Base-by-base conservation (phyloP, 345 rosid species). In the Zanthoxylum bungeanum region DNA sequence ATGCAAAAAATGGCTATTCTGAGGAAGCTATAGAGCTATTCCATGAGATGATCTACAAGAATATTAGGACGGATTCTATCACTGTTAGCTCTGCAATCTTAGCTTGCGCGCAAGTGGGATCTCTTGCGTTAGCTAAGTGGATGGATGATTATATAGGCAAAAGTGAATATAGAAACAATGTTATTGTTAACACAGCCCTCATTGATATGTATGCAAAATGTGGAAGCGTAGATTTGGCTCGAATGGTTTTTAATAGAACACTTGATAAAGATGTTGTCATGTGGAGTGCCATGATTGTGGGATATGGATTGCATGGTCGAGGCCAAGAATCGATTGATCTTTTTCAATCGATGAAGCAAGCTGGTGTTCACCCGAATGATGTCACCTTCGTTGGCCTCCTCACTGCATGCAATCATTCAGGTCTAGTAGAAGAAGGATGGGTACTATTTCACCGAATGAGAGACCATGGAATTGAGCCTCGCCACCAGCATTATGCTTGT, bases 171-270 rank as follows among this genome's bases (percentile, higher is more conserved):
- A 75, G 12, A 66, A 85, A 81, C 55, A 84, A 83, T 46, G 72
- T 73, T 70, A 78, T 83, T 52, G 85, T 87, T 37, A 79, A 73
- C 70, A 80, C 89, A 33, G 81, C 89, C 0, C 75, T 91, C 3
- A 75, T 89, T 57, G 92, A 89, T 70, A 91, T 86, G 97, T 85
- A 78, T 79, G 85, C 89, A 31, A 91, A 89, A 84, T 88, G 97
- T 22, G 92, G 93, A 61, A 83, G 82, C 65, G 71, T 87, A 59
- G 87, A 83, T 60, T 76, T 73, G 56, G 87, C 97, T 44, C 76
- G 83, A 21, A 27, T 30, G 47, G 81, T 89, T 69, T 91, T 91
- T 59, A 86, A 89, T 57, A 76, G 87, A 78, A 79, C 83, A 37
- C 66, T 58, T 44, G 73, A 85, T 60, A 87, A 84, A 69, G 92